These are phyloP conservation scores for Ramaria rubella DNA, from an alignment of 768 basidiomycete genomes.

Conservation along the genomic window DNA sequence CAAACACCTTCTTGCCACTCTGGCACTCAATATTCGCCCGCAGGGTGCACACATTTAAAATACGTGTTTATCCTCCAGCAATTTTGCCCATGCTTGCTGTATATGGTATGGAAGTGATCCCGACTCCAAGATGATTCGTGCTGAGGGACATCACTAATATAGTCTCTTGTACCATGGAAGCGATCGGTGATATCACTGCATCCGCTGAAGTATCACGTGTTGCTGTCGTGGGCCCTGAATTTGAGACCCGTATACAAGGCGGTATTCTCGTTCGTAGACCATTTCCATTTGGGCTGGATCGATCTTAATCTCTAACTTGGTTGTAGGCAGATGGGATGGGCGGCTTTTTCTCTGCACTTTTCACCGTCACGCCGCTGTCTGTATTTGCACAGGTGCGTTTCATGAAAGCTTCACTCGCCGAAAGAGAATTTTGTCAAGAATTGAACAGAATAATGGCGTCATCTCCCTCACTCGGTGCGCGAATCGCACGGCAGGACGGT, in stretches of 20 bases:
- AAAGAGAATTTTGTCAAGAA: not conserved
- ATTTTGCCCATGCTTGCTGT: slow-evolving; percentile 57
- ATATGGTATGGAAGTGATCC: slow-evolving; percentile 35
- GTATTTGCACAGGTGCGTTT: slow-evolving; percentile 57
- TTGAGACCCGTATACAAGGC: slow-evolving; percentile 78
- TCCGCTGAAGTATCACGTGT: slow-evolving; percentile 76
- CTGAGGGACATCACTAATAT: slow-evolving; percentile 22
- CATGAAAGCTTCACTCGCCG: not conserved
- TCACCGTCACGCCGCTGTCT: slow-evolving; percentile 76
- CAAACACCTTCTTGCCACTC: not conserved
- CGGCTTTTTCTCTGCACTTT: slow-evolving; percentile 71
- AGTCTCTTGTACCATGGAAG: slow-evolving; percentile 77
- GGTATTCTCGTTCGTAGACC: slow-evolving; percentile 53
- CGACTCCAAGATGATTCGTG: slow-evolving; percentile 20
- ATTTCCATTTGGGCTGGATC: not conserved
- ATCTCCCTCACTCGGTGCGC: slow-evolving; percentile 83
- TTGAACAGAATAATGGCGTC: slow-evolving; percentile 63
- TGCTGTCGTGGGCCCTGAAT: slow-evolving; percentile 65
- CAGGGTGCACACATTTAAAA: slow-evolving; percentile 72
- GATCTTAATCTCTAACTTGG: not conserved
- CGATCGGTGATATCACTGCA: slow-evolving; percentile 80
- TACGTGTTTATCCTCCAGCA: slow-evolving; percentile 67
- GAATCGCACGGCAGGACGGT: slow-evolving; percentile 68
- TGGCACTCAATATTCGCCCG: not conserved
- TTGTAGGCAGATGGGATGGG: slow-evolving; percentile 68